Evolutionary conservation across 129 eudicot species (phyloP), one percentile per base, ranked within the genome.

Genomic region (Lactuca saligna): DNA sequence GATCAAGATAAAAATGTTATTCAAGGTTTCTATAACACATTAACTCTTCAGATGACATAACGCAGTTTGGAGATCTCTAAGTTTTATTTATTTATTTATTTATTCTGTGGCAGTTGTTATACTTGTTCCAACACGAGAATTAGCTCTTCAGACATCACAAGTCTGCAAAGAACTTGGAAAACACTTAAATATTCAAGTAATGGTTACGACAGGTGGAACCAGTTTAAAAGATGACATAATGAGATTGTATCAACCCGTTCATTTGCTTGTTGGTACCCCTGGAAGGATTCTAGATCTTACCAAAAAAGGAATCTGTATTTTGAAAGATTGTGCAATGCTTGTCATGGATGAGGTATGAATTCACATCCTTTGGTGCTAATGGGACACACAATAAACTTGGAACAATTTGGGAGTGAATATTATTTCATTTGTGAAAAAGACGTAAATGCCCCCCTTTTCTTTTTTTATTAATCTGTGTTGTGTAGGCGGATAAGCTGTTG

Each of bases 91-190:
- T 9, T 4, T 42, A 13, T 61, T 0, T 35, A 7, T 62, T 59
- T n/a, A n/a, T n/a, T 25, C 3, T 33, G 3, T 54, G 73, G 85
- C 89, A 89, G 96, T 75, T 78, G 87, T 86, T 63, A 83, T 91
- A 74, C 91, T 87, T 77, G 89, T 87, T 66, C 97, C 95, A 17
- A 91, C 97, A 7, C 74, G 97, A 75, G 97, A 91, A 61, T 79
- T 83, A 84, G 97, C 95, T 69, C 92, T 91, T 53, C 92, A 91
- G 57, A 91, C 97, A 11, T 87, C 95, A 57, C 97, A 83, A 87
- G 97, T 91, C 31, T 91, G 95, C 78, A 87, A 91, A 80, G 95
- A 91, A 80, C 95, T 87, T 74, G 95, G 95, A 73, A 91, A 91
- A 81, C 89, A 91, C 68, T 67, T 85, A 34, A 79, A 91, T 55